Base-by-base conservation (phyloP, 208 protist species). In the Acanthamoeba lenticulata region DNA sequence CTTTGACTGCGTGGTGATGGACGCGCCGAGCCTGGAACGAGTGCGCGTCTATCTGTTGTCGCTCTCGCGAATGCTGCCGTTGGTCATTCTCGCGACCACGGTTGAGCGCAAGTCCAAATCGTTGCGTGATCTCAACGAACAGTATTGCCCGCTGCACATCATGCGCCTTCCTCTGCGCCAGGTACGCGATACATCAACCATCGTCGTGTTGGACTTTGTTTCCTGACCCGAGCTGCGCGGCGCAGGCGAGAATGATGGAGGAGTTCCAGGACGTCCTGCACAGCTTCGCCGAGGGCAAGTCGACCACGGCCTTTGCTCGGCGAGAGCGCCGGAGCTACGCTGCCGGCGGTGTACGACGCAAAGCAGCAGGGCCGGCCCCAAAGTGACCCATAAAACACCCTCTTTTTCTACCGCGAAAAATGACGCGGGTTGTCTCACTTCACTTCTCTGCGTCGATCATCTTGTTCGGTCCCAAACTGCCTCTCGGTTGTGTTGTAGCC, bases 111-210 rank as follows among this genome's bases (percentile, higher is more conserved):
- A 44, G 72, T n/a, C 38, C 42, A 34, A 83, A 44, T 15, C 17
- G 21, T 15, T 83, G 29, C 34, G 72, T 40, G 72, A 83, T 15
- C 34, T 83, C 40, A 34, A 83, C 36, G 27, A 52, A 13, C 72
- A 83, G 72, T 83, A 83, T 11, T 11, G 19, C 40, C 72, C 72
- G 72, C 42, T 83, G 72, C 72, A 83, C 72, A n/a, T 83, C 72
- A 52, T 52, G 72, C 72, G 72, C 36, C 72, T 83, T 21, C 72
- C 72, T 9, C 42, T 83, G 17, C 72, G 72, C 11, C 72, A 83
- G 72, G 72, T 83, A 34, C 72, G 27, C 5, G 36, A n/a, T n/a
- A n/a, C n/a, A n/a, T n/a, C n/a, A n/a, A 24, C 55, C 55, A 5
- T 62, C 49, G 49, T 6, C 49, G 49, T 62, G 1, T 6, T 27